Evolutionary conservation across 2,329 filamentous ascomycete genomes (phyloP), one percentile per base, ranked within the genome.

Genomic region (Colletotrichum lindemuthianum): DNA sequence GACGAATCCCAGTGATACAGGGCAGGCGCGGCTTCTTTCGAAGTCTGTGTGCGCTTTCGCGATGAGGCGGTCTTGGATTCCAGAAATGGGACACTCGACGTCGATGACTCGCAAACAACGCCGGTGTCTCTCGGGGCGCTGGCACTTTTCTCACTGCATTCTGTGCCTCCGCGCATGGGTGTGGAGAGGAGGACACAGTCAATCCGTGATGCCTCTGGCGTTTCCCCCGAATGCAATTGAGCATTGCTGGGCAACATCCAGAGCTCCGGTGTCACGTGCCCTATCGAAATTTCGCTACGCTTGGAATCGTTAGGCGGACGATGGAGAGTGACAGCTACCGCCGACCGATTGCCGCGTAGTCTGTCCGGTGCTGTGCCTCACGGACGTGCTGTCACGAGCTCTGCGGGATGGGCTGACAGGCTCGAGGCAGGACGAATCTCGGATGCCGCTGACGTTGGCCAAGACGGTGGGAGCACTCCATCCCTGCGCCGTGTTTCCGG

Each of bases 71-170:
- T 34, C 44, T 40, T 34, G 57, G 5, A 11, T 24, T 41, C 47
- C n/a, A 34, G 32, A 16, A 15, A 51, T 9, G 55, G 12, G 11
- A 32, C 32, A 11, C 32, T 24, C 15, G 48, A 10, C 13, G 43
- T 39, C 48, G 51, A 67, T 55, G 65, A 63, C 45, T 69, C 63
- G 69, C 70, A 67, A 43, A 58, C 56, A 47, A 24, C 63, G 54
- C 55, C 59, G 59, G 67, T 56, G 52, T 37, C 52, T 65, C 48
- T 67, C 59, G 65, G 70, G 71, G 70, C 67, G 68, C 71, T 70
- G 66, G 69, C 69, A 72, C 75, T 84, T 84, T 84, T 82, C 84
- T 85, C 84, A 83, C 82, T 84, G 77, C 80, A 77, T 68, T 70
- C 76, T 73, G 70, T 76, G 79, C 82, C 79, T 24, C 77, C 64